Conservation (phyloP, 2,329 filamentous ascomycete species). For the Apiospora rasikravindrae region DNA sequence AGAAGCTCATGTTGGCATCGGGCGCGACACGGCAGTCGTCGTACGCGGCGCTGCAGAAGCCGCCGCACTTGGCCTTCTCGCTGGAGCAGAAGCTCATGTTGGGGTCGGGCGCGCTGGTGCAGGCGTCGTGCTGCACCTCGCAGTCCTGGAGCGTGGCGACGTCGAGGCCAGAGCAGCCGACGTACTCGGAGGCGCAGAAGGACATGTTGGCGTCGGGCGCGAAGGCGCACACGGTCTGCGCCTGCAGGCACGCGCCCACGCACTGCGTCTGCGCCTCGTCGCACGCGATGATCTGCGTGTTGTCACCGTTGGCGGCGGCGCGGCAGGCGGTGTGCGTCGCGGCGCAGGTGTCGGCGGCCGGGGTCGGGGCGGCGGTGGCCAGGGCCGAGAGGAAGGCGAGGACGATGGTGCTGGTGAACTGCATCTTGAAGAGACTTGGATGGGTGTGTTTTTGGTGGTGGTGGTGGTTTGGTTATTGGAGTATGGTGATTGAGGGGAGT, state of each 20-base stretch:
- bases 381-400: conserved; percentile 6
- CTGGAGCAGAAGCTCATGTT: background rate
- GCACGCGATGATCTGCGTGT: background rate
- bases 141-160: background rate
- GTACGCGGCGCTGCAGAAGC: background rate
- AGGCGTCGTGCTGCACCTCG: background rate
- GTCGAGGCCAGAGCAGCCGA: conserved; percentile 7
- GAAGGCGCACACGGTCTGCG: background rate
- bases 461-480: background rate
- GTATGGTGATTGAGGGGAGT: background rate
- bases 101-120: background rate
- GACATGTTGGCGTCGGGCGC: conserved; percentile 7
- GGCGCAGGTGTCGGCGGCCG: background rate
- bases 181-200: conserved; percentile 10
- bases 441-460: background rate
- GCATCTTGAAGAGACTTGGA: background rate
- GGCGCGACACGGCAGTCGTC: background rate
- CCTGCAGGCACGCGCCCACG: conserved; percentile 4
- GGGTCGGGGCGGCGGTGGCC: background rate
- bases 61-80: background rate
- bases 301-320: background rate
- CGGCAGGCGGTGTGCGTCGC: background rate
- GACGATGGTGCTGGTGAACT: conserved; percentile 7
- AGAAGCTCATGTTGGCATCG: conserved; percentile 9
- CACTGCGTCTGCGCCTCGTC: background rate